Percentiles rank a stretch among this genome's conserved stretches.
Evolutionary conservation across 257 asterid species (phyloP).

Genomic region (Capsicum baccatum): DNA sequence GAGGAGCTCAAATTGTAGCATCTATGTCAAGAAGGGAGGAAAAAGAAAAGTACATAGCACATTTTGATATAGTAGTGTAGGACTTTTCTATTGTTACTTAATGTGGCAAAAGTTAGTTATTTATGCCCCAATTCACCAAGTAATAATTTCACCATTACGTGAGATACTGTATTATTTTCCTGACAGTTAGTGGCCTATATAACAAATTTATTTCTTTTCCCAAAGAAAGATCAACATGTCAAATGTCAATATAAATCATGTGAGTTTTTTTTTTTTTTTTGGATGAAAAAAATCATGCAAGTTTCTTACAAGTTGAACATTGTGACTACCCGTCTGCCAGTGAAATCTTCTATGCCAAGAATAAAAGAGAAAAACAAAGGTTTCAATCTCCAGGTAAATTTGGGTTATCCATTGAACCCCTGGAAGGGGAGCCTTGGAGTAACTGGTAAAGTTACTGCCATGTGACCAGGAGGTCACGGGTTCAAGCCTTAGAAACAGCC

Average conservation of each 20-base stretch:
- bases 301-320: conserved; percentile 1
- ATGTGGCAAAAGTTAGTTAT: not conserved
- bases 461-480: too few species aligned
- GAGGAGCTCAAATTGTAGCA: conserved; percentile 7
- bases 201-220: conserved; percentile 18
- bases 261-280: not conserved
- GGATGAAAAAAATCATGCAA: too few species aligned
- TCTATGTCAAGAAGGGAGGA: not conserved
- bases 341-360: not conserved
- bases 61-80: not conserved
- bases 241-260: not conserved
- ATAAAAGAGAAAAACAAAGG: conserved; percentile 13
- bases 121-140: not conserved
- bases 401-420: conserved; percentile 10
- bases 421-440: too few species aligned
- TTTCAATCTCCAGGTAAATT: conserved; percentile 8
- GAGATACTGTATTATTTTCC: not conserved
- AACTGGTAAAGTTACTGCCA: too few species aligned
- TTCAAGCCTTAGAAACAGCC: too few species aligned
- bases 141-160: conserved; percentile 8
- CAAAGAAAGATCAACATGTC: conserved; percentile 5
- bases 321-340: not conserved
- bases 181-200: not conserved
- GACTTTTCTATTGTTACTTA: not conserved
- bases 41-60: not conserved